Conservation (phyloP, 495 filamentous ascomycete species). For the Cetradonia linearis region DNA sequence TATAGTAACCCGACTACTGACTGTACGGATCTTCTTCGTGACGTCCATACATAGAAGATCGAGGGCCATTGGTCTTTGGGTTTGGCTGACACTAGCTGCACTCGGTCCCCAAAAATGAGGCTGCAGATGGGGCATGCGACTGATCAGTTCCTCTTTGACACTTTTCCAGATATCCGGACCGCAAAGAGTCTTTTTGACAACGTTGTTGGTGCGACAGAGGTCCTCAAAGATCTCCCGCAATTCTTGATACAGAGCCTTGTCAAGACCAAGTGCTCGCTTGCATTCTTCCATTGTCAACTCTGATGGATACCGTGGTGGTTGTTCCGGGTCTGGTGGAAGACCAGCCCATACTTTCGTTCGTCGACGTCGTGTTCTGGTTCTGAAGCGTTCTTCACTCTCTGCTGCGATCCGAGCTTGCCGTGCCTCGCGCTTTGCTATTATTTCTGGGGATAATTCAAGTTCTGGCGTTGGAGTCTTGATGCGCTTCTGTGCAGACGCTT, state of each 20-base stretch:
- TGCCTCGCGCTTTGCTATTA: constrained; percentile 45
- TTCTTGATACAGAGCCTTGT: constrained; percentile 50
- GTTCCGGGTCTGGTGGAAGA: constrained; percentile 61
- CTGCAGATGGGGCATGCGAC: constrained; percentile 54
- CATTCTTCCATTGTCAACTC: constrained; percentile 75
- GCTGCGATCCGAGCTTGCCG: constrained; percentile 46
- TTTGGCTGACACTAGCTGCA: constrained; percentile 41
- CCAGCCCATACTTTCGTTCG: constrained; percentile 62
- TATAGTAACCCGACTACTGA: constrained; percentile 53
- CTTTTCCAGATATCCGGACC: constrained; percentile 64
- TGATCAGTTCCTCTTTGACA: constrained; percentile 57
- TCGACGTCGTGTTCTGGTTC: constrained; percentile 57
- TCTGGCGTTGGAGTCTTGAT: constrained; percentile 19
- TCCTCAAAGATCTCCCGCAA: constrained; percentile 56
- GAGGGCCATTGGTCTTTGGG: constrained; percentile 49
- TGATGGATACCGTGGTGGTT: constrained; percentile 66
- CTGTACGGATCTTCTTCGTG: constrained; percentile 63
- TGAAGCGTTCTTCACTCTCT: constrained; percentile 55
- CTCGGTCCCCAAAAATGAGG: constrained; percentile 45
- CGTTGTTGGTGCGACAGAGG: constrained; percentile 54
- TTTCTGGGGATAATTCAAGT: constrained; percentile 41
- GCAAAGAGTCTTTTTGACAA: constrained; percentile 65
- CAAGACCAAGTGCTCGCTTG: constrained; percentile 57
- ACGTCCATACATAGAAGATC: constrained; percentile 76
- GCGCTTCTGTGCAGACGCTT: constrained; percentile 14